These are phyloP conservation scores for Trametes maxima DNA, from an alignment of 768 basidiomycete genomes.

Conservation along the genomic window DNA sequence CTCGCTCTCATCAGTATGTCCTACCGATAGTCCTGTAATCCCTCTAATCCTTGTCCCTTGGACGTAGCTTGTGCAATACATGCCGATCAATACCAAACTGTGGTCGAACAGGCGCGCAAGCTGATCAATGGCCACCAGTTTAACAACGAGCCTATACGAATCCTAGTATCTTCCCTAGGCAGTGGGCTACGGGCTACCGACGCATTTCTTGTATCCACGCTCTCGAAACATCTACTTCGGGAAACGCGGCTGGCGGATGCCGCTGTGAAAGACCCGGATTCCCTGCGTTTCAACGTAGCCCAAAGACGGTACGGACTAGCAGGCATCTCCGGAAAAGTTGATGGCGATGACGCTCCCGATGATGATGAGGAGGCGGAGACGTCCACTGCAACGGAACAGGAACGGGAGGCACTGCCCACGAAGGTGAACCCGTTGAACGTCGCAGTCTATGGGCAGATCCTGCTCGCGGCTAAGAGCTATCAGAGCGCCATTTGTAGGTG, in stretches of 20 bases:
- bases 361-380: constrained; percentile 41
- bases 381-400: constrained; percentile 24
- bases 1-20: constrained; percentile 74
- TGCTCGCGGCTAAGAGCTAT: constrained; percentile 83
- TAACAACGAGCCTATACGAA: constrained; percentile 82
- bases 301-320: constrained; percentile 59
- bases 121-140: constrained; percentile 78
- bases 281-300: constrained; percentile 60
- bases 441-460: constrained; percentile 80
- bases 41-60: not conserved
- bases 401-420: constrained; percentile 51
- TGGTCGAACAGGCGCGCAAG: constrained; percentile 77
- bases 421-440: constrained; percentile 73
- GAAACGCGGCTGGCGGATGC: constrained; percentile 74
- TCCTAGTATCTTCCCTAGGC: constrained; percentile 73
- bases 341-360: constrained; percentile 42
- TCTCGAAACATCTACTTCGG: constrained; percentile 84
- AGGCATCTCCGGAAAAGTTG: constrained; percentile 38
- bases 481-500: constrained; percentile 88
- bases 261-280: constrained; percentile 63
- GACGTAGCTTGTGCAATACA: constrained; percentile 71
- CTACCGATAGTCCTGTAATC: not conserved
- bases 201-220: constrained; percentile 69
- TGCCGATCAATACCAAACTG: constrained; percentile 52
- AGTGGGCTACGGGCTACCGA: constrained; percentile 73